Evolutionary conservation across 305 asterid species (phyloP).

Genomic region (Fraxinus sp.): DNA sequence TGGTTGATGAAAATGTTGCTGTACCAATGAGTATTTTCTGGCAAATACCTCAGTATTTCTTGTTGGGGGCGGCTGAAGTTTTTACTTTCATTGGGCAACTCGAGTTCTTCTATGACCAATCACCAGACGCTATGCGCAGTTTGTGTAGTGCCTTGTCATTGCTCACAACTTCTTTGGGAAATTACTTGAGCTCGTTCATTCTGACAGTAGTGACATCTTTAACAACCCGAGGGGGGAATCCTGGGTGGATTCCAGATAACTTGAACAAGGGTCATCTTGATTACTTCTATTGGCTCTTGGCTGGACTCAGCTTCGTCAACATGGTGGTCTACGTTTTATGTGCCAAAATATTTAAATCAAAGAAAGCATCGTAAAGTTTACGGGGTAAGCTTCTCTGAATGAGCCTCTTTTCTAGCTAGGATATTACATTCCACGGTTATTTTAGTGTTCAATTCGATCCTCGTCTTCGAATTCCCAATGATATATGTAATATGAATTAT

Average conservation of each 20-base stretch:
- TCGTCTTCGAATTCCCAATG: background rate
- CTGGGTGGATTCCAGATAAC: constrained; percentile 93
- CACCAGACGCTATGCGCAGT: constrained; percentile 94
- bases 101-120: constrained; percentile 87
- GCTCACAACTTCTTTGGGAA: constrained; percentile 68
- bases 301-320: constrained; percentile 71
- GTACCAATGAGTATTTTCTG: constrained; percentile 80
- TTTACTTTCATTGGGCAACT: constrained; percentile 82
- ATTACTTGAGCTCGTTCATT: constrained; percentile 82
- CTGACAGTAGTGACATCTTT: constrained; percentile 65
- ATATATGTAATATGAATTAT: background rate
- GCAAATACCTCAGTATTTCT: constrained; percentile 83
- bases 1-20: constrained; percentile 44
- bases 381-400: background rate
- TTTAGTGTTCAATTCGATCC: background rate
- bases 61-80: constrained; percentile 88
- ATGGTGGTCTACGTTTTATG: constrained; percentile 67
- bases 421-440: background rate
- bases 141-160: constrained; percentile 76
- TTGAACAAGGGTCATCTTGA: constrained; percentile 82
- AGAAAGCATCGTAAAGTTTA: constrained; percentile 49
- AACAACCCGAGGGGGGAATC: constrained; percentile 64
- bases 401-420: background rate
- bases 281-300: constrained; percentile 82
- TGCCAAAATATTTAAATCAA: constrained; percentile 69